Evolutionary conservation across 2,329 filamentous ascomycete genomes (phyloP).

Genomic region (Domatiomyces catenatus): DNA sequence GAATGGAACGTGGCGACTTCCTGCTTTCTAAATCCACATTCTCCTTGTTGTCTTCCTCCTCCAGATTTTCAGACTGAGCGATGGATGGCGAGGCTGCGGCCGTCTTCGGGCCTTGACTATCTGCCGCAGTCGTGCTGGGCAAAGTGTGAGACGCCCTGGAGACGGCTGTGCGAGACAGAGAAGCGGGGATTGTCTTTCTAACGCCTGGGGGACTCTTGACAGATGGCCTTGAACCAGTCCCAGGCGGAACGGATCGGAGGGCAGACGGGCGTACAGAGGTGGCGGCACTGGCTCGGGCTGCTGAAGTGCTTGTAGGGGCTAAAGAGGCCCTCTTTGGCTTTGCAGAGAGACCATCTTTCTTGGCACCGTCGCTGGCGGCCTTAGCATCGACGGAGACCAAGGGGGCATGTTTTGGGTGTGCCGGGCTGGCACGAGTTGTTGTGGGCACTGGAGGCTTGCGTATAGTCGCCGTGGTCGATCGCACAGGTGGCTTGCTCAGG

Average conservation of each 20-base stretch:
- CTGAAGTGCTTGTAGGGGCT: constrained; percentile 21
- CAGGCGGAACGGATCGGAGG: constrained; percentile 1
- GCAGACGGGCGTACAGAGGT: constrained; percentile 9
- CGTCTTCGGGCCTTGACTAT: constrained; percentile 26
- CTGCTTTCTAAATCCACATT: constrained; percentile 5
- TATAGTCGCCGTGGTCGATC: constrained; percentile 21
- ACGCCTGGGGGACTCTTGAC: constrained; percentile 23
- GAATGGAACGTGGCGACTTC: constrained; percentile 18
- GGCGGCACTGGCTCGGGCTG: constrained; percentile 2
- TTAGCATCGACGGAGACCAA: constrained; percentile 22
- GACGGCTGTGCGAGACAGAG: constrained; percentile 18
- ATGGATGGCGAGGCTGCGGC: constrained; percentile 18
- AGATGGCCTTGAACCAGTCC: constrained; percentile 19
- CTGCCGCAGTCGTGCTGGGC: constrained; percentile 13
- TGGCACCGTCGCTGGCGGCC: constrained; percentile 29
- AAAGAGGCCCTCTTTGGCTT: constrained; percentile 32
- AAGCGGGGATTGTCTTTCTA: constrained; percentile 18
- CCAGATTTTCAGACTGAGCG: constrained; percentile 18
- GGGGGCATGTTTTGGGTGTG: constrained; percentile 28
- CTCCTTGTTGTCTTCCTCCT: constrained; percentile 18
- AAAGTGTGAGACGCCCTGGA: constrained; percentile 17
- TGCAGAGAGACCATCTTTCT: constrained; percentile 25
- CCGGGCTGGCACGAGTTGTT: constrained; percentile 19
- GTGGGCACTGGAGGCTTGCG: constrained; percentile 24
- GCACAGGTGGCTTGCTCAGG: constrained; percentile 31